Evolutionary conservation across 2,329 filamentous ascomycete species (phyloP).

Genomic region (Fusarium stilboides): DNA sequence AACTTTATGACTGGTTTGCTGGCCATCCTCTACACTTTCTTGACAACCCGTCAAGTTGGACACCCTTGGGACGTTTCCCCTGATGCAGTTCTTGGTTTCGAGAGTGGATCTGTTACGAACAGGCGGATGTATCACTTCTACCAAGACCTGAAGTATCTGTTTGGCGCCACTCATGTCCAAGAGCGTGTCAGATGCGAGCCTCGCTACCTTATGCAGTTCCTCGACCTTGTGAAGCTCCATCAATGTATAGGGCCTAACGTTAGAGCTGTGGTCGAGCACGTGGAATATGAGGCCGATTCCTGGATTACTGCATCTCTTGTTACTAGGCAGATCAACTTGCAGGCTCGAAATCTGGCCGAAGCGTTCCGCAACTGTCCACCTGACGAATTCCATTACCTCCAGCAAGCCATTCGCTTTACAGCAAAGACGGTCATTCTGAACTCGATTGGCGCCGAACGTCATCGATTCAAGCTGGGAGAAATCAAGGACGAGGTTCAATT

Average conservation of each 20-base stretch:
- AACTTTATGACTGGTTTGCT: slow-evolving; percentile 97
- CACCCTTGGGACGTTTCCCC: slow-evolving; percentile 92
- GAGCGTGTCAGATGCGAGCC: slow-evolving; percentile 85
- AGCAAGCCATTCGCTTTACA: slow-evolving; percentile 78
- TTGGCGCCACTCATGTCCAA: slow-evolving; percentile 90
- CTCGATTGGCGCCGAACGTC: slow-evolving; percentile 89
- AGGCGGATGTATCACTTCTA: slow-evolving; percentile 98
- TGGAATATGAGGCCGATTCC: slow-evolving; percentile 97
- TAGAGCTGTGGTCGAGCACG: slow-evolving; percentile 91
- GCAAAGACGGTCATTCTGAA: slow-evolving; percentile 90
- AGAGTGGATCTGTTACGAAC: slow-evolving; percentile 95
- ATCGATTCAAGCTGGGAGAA: slow-evolving; percentile 87
- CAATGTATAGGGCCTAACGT: slow-evolving; percentile 97
- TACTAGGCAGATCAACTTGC: slow-evolving; percentile 92
- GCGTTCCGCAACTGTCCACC: slow-evolving; percentile 81
- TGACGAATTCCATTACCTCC: slow-evolving; percentile 77
- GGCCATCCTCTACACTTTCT: slow-evolving; percentile 96
- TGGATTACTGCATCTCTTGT: slow-evolving; percentile 98
- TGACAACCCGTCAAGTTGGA: slow-evolving; percentile 95
- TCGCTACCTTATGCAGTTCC: slow-evolving; percentile 92
- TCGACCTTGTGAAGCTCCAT: slow-evolving; percentile 95
- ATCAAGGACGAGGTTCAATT: slow-evolving; percentile 90
- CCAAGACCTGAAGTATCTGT: slow-evolving; percentile 91
- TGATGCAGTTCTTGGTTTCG: slow-evolving; percentile 89
- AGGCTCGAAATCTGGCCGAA: slow-evolving; percentile 90